These are phyloP conservation scores for Immersiella caudata DNA, from an alignment of 495 filamentous ascomycete species.

Conservation along the genomic window DNA sequence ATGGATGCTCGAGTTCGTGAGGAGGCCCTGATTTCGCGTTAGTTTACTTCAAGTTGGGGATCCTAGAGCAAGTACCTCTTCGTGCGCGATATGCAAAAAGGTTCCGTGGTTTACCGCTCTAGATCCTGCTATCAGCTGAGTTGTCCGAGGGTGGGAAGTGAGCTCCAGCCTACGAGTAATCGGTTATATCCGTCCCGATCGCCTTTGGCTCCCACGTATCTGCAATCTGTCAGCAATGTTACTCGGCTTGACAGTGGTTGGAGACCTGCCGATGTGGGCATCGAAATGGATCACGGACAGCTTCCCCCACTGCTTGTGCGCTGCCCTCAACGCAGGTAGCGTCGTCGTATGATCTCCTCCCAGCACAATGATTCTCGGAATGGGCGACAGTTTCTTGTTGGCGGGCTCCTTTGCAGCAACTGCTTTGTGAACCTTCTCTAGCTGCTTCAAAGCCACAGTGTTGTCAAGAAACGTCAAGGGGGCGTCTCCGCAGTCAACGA, in stretches of 20 bases:
- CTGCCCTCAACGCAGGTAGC: conserved; percentile 62
- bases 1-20: conserved; percentile 83
- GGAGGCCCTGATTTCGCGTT: conserved; percentile 62
- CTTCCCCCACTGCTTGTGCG: conserved; percentile 66
- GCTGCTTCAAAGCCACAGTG: conserved; percentile 71
- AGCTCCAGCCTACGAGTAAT: conserved; percentile 42
- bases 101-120: conserved; percentile 86
- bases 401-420: conserved; percentile 28
- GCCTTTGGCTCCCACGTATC: conserved; percentile 81
- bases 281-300: conserved; percentile 76
- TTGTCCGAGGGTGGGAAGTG: not conserved
- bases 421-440: conserved; percentile 62
- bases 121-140: not conserved
- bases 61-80: conserved; percentile 57
- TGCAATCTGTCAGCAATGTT: not conserved
- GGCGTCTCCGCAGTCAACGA: conserved; percentile 79
- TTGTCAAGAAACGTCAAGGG: conserved; percentile 72
- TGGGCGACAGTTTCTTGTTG: conserved; percentile 33
- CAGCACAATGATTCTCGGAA: conserved; percentile 64
- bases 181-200: conserved; percentile 41
- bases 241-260: not conserved
- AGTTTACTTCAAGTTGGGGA: conserved; percentile 25
- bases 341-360: conserved; percentile 70
- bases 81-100: conserved; percentile 53
- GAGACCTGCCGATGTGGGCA: conserved; percentile 57